Evolutionary conservation across 768 basidiomycete genomes (phyloP).

Genomic region (Auricularia sp.): DNA sequence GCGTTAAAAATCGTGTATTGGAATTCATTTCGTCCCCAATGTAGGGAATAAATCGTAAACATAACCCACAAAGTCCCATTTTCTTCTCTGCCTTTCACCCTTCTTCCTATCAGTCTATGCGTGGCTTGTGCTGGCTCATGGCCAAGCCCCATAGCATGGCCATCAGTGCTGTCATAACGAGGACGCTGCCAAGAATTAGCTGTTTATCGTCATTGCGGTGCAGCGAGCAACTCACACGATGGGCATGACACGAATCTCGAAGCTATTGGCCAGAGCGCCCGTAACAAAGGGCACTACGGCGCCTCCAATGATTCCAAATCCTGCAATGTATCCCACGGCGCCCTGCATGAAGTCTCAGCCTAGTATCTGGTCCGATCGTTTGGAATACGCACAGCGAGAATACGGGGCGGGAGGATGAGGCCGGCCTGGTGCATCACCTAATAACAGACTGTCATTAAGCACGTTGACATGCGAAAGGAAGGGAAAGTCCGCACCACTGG

Average conservation of each 20-base stretch:
- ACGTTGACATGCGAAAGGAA: too few species aligned
- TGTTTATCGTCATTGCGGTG: too few species aligned
- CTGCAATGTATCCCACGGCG: background rate
- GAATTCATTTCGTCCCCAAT: too few species aligned
- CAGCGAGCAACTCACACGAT: background rate
- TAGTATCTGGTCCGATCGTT: too few species aligned
- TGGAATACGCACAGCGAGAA: background rate
- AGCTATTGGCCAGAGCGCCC: background rate
- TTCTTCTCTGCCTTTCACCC: too few species aligned
- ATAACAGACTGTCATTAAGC: too few species aligned
- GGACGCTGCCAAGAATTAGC: background rate
- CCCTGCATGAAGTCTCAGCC: background rate
- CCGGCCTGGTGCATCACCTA: constrained; percentile 13
- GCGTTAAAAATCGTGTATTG: too few species aligned
- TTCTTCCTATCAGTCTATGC: background rate
- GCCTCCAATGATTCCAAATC: background rate
- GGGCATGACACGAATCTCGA: background rate
- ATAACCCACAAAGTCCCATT: too few species aligned
- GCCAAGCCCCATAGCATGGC: background rate
- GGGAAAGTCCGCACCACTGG: constrained; percentile 30
- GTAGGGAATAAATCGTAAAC: too few species aligned
- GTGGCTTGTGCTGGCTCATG: background rate
- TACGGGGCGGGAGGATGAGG: background rate
- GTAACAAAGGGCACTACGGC: background rate
- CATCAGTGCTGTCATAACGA: background rate